Percentiles rank a stretch among this genome's conserved stretches.
phyloP scores from a whole-genome alignment of 352 stramenopile species.

The Pythium rishiriense region DNA sequence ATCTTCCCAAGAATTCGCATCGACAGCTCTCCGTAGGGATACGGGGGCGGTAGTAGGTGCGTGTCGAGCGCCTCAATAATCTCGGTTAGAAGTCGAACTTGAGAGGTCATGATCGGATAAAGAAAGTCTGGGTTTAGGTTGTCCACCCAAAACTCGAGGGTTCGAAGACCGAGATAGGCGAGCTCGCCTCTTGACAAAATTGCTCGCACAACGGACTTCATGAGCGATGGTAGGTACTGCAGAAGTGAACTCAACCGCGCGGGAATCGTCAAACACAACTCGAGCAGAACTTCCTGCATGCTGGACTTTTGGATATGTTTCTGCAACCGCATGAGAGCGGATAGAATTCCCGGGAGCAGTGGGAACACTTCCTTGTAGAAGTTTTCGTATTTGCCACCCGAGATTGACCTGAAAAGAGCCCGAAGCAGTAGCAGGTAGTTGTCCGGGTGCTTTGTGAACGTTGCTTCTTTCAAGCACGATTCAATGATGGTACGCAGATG shows the following conservation, averaged over 20 bases:
- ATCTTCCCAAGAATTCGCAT: slow-evolving; percentile 98
- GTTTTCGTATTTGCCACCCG: slow-evolving; percentile 97
- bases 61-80: slow-evolving; percentile 96
- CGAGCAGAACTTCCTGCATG: slow-evolving; percentile 93
- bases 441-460: slow-evolving; percentile 89
- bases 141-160: slow-evolving; percentile 99
- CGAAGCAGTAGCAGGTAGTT: slow-evolving; percentile 95
- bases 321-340: slow-evolving; percentile 93
- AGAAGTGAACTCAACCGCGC: slow-evolving; percentile 94
- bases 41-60: slow-evolving; percentile 95
- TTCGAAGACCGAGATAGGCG: slow-evolving; percentile 94
- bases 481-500: slow-evolving; percentile 94
- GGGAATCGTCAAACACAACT: slow-evolving; percentile 97
- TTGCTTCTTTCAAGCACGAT: slow-evolving; percentile 90
- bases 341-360: slow-evolving; percentile 92
- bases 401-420: slow-evolving; percentile 96
- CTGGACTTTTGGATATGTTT: slow-evolving; percentile 80
- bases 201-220: slow-evolving; percentile 94
- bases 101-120: slow-evolving; percentile 92
- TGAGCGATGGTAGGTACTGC: slow-evolving; percentile 96
- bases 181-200: slow-evolving; percentile 95
- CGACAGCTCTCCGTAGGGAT: slow-evolving; percentile 95
- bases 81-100: slow-evolving; percentile 89
- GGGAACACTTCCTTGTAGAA: slow-evolving; percentile 97
- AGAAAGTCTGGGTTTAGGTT: slow-evolving; percentile 98